phyloP scores from a whole-genome alignment of 257 asterid genomes.

The Solanum sitiens region DNA sequence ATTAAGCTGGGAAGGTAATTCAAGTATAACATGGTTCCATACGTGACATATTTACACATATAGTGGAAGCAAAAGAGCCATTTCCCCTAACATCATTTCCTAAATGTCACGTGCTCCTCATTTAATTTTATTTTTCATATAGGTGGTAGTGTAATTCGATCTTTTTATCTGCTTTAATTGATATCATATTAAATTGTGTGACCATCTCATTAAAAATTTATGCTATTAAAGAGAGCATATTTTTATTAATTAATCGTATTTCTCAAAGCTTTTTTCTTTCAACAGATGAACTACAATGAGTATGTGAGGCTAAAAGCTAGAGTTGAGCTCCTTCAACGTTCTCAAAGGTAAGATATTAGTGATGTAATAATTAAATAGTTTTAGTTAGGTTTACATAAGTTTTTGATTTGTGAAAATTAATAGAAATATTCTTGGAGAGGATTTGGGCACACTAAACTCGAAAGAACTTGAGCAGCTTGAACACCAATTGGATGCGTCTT shows the following conservation, averaged over 20 bases:
- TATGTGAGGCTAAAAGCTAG: constrained; percentile 23
- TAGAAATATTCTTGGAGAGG: constrained; percentile 24
- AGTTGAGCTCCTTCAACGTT: constrained; percentile 21
- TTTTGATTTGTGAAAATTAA: neutral
- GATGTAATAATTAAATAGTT: neutral
- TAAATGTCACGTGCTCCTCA: neutral
- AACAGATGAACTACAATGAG: constrained; percentile 15
- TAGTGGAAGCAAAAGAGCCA: neutral
- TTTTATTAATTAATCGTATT: too few relatives aligned
- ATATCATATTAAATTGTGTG: too few relatives aligned
- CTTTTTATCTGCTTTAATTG: neutral
- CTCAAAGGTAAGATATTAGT: constrained; percentile 11
- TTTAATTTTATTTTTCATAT: too few relatives aligned
- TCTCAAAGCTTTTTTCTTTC: neutral
- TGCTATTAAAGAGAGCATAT: too few relatives aligned
- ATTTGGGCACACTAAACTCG: constrained; percentile 7
- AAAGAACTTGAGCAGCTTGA: constrained; percentile 23
- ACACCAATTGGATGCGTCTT: constrained; percentile 13
- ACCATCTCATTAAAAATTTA: neutral
- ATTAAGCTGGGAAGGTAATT: neutral
- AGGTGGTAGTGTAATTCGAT: neutral
- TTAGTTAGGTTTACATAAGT: neutral
- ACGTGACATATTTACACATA: neutral
- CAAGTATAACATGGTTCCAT: neutral
- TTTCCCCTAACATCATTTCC: neutral